Percentiles rank a stretch among this genome's conserved stretches.
Evolutionary conservation across 2,329 filamentous ascomycete genomes (phyloP).

Genomic region (Diaporthe sp.): DNA sequence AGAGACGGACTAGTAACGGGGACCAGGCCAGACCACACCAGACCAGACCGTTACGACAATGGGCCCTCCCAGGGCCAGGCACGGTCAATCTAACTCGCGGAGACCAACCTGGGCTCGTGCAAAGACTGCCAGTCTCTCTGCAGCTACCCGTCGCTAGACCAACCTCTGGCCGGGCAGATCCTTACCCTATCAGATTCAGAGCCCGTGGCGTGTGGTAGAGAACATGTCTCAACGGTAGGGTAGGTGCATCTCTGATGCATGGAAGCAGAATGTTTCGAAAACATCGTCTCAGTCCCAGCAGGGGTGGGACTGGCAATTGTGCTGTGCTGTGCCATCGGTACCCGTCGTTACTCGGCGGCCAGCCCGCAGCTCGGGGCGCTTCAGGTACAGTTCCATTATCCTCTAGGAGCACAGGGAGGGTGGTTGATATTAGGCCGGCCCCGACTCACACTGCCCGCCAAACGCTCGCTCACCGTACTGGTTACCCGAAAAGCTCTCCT

Average conservation of each 20-base stretch:
- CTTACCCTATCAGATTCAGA: conserved; percentile 56
- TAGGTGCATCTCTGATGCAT: conserved; percentile 63
- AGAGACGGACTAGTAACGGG: conserved; percentile 35
- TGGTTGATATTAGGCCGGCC: conserved; percentile 18
- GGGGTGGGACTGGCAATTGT: conserved; percentile 29
- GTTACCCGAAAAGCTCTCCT: not conserved
- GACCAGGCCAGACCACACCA: conserved; percentile 38
- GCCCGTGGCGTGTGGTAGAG: conserved; percentile 63
- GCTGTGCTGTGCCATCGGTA: conserved; percentile 32
- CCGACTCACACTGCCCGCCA: not conserved
- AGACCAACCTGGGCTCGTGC: conserved; percentile 49
- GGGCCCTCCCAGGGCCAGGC: conserved; percentile 45
- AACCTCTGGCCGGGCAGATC: conserved; percentile 52
- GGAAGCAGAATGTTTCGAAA: conserved; percentile 49
- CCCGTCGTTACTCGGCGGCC: conserved; percentile 35
- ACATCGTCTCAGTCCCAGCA: conserved; percentile 37
- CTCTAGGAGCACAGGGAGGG: conserved; percentile 36
- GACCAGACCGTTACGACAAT: conserved; percentile 42
- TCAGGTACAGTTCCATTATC: conserved; percentile 31
- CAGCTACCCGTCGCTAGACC: conserved; percentile 56
- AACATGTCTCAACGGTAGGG: conserved; percentile 60
- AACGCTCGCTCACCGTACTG: conserved; percentile 8
- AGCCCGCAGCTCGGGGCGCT: conserved; percentile 32
- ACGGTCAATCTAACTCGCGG: conserved; percentile 51
- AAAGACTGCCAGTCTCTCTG: conserved; percentile 53